Base-by-base conservation (phyloP, 148 eudicot species). In the Rhododendron kiyosumense region DNA sequence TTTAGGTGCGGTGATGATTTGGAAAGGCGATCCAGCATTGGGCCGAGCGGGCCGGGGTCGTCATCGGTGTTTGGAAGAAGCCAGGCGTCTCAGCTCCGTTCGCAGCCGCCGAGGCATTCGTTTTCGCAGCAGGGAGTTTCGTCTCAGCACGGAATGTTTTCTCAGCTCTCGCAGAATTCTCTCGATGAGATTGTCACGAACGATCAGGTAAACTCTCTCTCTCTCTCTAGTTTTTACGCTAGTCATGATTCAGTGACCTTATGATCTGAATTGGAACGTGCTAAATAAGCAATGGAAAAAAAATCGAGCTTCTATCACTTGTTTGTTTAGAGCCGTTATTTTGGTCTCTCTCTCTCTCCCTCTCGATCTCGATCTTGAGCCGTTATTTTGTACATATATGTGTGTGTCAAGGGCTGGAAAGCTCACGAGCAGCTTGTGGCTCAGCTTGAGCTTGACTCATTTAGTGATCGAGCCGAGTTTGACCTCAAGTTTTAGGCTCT, bases 91-190 rank as follows among this genome's bases (percentile, higher is more conserved):
- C 93, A 87, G 87, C 49, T 83, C 14, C 89, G 91, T 26, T 90
- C 96, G 54, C 98, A 96, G 88, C 90, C 87, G 76, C 92, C 96
- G 79, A 97, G 94, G 86, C 98, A 90, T 83, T 91, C 98, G 81
- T 92, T 95, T 49, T 95, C 99, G 7, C 99, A 96, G 87, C 99
- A 96, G 87, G 99, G 98, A 88, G 51, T 91, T 81, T 94, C 98
- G 69, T 96, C 98, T 88, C 98, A 96, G 86, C 96, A 88, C 13
- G 95, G 92, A 85, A 89, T 88, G 88, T 94, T 92, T 83, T 94
- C 99, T 61, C 99, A 97, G 90, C 36, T 93, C 73, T 94, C 99
- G 63, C 98, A 95, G 94, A 94, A 88, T 73, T 95, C 99, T 48
- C 87, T 90, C 71, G 98, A 95, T 7, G 98, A 96, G 2, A 45